Evolutionary conservation across 1,284 basidiomycete genomes (phyloP), one percentile per base, ranked within the genome.

Genomic region (Abortiporus biennis): DNA sequence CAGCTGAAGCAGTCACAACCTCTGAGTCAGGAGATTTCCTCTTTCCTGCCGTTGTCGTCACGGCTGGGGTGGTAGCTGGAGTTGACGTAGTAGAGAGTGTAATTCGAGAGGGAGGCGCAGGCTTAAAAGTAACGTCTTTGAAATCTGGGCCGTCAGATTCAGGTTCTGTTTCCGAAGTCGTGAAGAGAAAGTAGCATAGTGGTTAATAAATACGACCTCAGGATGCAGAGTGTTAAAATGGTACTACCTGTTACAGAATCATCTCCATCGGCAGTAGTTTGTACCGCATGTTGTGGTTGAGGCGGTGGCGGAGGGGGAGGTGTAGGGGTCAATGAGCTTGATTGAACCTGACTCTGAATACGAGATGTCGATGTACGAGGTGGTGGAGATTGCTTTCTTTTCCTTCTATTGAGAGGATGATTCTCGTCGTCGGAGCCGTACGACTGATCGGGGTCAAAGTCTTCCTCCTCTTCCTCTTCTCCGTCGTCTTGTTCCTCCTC

Each of bases 401-500:
- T 32, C 27, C 23, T 19, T 20, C 34, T 19, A 5, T 20, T 13
- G 20, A n/a, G 30, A 22, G 15, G n/a, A 27, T 19, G 17, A 34
- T 31, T 19, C 24, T 21, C 25, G 22, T 11, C 20, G 13, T 15
- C 5, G 22, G 13, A 8, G 19, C 13, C 16, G 30, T 24, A 12
- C 8, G 25, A 38, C 24, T 13, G 16, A 25, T n/a, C 24, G 3
- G 47, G 44, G 0, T 38, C 42, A n/a, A 40, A 37, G 9, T 45
- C 37, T 4, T 53, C 48, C 8, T 38, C 38, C 13, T 46, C 47
- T 22, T 46, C 40, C 0, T 48, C 42, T 4, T 53, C 47, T 8
- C 48, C 45, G 3, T 43, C 47, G n/a, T 52, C 50, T 11, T 46
- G 40, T 2, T 47, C 47, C n/a, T 49, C 50, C 1, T 44, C 44